phyloP scores from a whole-genome alignment of 2,329 filamentous ascomycete genomes.

The Fusarium redolens region DNA sequence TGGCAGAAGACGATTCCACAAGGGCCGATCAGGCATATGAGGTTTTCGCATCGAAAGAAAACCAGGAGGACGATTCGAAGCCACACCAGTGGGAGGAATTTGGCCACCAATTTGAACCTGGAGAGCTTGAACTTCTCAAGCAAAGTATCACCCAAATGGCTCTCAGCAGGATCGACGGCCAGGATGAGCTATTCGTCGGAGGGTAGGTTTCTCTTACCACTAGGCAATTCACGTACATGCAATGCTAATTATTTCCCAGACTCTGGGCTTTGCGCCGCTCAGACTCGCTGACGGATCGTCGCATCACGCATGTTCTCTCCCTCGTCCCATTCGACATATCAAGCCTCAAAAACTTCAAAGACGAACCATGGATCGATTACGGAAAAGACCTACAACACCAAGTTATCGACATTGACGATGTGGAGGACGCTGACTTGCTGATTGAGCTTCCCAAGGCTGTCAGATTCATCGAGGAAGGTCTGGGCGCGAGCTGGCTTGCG shows the following conservation, averaged over 20 bases:
- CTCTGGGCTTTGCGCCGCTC: slow-evolving; percentile 82
- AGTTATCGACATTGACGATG: slow-evolving; percentile 87
- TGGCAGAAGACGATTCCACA: slow-evolving; percentile 19
- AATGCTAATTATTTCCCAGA: slow-evolving; percentile 50
- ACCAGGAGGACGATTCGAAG: slow-evolving; percentile 15
- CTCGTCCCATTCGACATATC: slow-evolving; percentile 69
- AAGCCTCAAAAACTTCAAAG: slow-evolving; percentile 57
- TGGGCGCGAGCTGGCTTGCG: slow-evolving; percentile 53
- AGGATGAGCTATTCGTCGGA: slow-evolving; percentile 55
- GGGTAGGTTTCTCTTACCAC: slow-evolving; percentile 48
- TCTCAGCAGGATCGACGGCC: slow-evolving; percentile 55
- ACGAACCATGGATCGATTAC: slow-evolving; percentile 60
- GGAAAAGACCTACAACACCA: slow-evolving; percentile 75
- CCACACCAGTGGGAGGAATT: slow-evolving; percentile 42
- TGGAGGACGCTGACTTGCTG: slow-evolving; percentile 88
- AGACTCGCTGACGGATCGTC: slow-evolving; percentile 74
- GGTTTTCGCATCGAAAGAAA: background rate
- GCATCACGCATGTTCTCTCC: slow-evolving; percentile 92
- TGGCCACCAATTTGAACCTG: slow-evolving; percentile 35
- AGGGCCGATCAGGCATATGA: background rate
- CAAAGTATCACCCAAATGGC: slow-evolving; percentile 54
- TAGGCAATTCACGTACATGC: background rate
- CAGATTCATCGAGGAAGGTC: slow-evolving; percentile 82
- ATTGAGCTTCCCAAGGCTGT: slow-evolving; percentile 83
- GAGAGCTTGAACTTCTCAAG: slow-evolving; percentile 45